phyloP scores from a whole-genome alignment of 345 rosid species.

The Gynandropsis gynandra region DNA sequence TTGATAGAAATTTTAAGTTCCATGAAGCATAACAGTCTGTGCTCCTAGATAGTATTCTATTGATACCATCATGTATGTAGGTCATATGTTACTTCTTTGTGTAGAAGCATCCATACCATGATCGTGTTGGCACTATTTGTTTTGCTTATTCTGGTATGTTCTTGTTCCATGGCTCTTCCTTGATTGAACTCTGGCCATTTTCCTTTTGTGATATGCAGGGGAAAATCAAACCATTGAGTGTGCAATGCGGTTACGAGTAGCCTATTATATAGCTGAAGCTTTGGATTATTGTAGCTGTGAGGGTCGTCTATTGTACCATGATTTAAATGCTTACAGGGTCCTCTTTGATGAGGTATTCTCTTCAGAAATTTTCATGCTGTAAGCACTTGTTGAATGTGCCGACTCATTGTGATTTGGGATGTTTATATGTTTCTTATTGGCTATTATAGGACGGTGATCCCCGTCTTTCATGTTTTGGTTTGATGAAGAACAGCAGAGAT shows the following conservation, averaged over 20 bases:
- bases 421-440: conserved; percentile 13
- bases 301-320: conserved; percentile 87
- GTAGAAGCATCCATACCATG: neutral
- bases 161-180: conserved; percentile 2
- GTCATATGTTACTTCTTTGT: too few species aligned
- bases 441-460: conserved; percentile 87
- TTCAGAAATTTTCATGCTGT: neutral
- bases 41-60: too few species aligned
- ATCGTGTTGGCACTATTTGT: neutral
- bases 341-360: conserved; percentile 84
- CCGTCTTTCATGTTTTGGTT: conserved; percentile 92
- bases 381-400: neutral
- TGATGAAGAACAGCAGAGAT: conserved; percentile 92
- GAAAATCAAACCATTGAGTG: conserved; percentile 93
- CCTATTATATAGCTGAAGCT: conserved; percentile 82
- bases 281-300: conserved; percentile 74
- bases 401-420: neutral
- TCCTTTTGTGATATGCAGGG: conserved; percentile 43
- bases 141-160: neutral
- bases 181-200: neutral
- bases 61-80: too few species aligned
- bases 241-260: conserved; percentile 95
- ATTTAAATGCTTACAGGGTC: conserved; percentile 94
- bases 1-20: too few species aligned
- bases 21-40: too few species aligned